Base-by-base conservation (phyloP, 2,329 filamentous ascomycete species). In the Venturia effusa region DNA sequence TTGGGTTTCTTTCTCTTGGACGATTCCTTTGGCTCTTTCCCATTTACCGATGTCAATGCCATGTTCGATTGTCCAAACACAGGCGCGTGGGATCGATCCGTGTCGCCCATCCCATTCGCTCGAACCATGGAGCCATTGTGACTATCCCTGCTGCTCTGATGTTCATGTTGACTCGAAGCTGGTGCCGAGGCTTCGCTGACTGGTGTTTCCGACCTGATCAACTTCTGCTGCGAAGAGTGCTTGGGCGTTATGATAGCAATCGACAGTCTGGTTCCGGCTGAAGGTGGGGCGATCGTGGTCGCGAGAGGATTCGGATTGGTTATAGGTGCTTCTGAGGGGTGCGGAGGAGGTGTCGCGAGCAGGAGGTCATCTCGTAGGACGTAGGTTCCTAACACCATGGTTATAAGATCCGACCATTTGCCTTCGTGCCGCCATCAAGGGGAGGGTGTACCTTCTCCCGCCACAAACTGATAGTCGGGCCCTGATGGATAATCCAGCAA, bases 231-330 rank as follows among this genome's bases (percentile, higher is more conserved):
- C 5, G 77, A 77, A 10, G 71, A 72, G 59, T 73, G 74, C 63
- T 76, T 75, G 17, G 83, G 81, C 64, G 89, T 86, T 40, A 64
- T 61, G 64, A 83, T 85, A 40, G 93, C 80, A 17, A 96, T 79
- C 0, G 92, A 94, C 43, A 97, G 75, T 73, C 89, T 94, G 41
- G 92, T 93, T 64, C 94, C 94, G 5, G 85, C 82, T 1, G 88
- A 92, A 3, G 90, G 91, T n/a, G 92, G 90, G 62, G 88, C 86
- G 5, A 92, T 88, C 22, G 83, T 88, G 6, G 93, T 97, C 45
- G 91, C 88, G 51, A 99, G 84, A 32, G 94, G 94, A 72, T 97
- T 99, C 55, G 90, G 88, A 72, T 95, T 97, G 65, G 89, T 78
- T 48, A 92, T 78, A 27, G 92, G 92, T 15, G 90, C 87, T 79